Base-by-base conservation (phyloP, 2,329 filamentous ascomycete genomes). In the Furcasterigmium sp. region DNA sequence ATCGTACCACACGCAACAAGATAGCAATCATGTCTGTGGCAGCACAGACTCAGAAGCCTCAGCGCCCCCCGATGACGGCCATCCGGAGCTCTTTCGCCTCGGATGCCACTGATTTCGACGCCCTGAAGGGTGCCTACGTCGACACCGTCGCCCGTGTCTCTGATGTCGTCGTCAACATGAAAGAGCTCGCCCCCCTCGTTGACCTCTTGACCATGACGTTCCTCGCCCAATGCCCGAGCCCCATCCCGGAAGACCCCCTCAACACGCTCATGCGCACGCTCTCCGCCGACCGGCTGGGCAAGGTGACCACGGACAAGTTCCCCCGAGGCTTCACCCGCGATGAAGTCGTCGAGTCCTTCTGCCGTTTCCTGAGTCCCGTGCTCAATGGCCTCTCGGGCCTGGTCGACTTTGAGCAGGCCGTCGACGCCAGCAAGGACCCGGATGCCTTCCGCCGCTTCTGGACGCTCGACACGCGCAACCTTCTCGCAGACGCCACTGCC, bases 361-460 rank as follows among this genome's bases (percentile, higher is more conserved):
- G 59, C 40, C 47, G 46, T 17, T 51, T 56, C 28, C 51, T 57
- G 34, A 49, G 45, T 23, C 55, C 61, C 10, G 60, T 64, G 11
- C 61, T 64, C 43, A 61, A 58, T 45, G 61, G 61, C 29, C 52
- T 63, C 49, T 57, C 60, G 4, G 61, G 61, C 14, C 55, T 64
- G 46, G 42, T 52, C 13, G 58, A 62, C 25, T 56, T 64, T 23
- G 52, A 61, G 32, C 44, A 52, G 26, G 57, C 57, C 37, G 57
- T 64, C 21, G 56, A 54, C 28, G 61, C 55, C 38, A 56, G 56
- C 42, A 54, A 54, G 6, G 49, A 58, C 6, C 60, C 61, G n/a
- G 56, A 54, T 18, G 54, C 56, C 38, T 64, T 64, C 44, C 50
- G 61, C 10, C 55, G 60, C 26, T 64, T 64, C 43, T 64, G 61